phyloP scores from a whole-genome alignment of 257 asterid species.

The Nicotiana noctiflora region DNA sequence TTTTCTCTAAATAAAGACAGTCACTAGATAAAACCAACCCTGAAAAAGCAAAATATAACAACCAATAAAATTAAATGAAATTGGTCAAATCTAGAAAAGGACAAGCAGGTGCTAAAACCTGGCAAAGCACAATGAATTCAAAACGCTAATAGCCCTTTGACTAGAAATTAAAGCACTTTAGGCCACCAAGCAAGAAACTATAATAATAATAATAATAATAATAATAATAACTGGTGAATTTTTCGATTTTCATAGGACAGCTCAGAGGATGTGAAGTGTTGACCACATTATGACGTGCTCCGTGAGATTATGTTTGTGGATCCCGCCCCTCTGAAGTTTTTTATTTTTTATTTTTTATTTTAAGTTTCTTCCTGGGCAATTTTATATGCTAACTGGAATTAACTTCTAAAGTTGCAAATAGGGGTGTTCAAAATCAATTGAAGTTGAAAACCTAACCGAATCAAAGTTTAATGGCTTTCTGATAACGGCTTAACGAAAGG shows the following conservation, averaged over 20 bases:
- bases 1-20: not conserved
- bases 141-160: not conserved
- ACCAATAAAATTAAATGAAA: not conserved
- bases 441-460: too few relatives aligned
- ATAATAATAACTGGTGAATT: not conserved
- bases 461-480: too few relatives aligned
- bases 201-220: not conserved
- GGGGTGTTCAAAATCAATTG: too few relatives aligned
- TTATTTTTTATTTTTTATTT: too few relatives aligned
- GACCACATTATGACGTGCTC: not conserved
- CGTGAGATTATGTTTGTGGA: not conserved
- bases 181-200: not conserved
- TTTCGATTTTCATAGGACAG: not conserved
- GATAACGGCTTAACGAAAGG: too few relatives aligned
- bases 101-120: not conserved
- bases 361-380: too few relatives aligned
- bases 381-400: not conserved
- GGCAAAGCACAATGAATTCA: not conserved
- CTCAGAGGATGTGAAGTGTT: constrained; percentile 1
- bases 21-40: not conserved
- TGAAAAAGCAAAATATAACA: not conserved
- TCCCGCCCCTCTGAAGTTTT: not conserved
- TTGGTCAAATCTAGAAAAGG: not conserved
- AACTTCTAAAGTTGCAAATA: too few relatives aligned
- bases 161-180: not conserved